Base-by-base conservation (phyloP, 371 early-diverging fungal species). In the Mortierella sp. region DNA sequence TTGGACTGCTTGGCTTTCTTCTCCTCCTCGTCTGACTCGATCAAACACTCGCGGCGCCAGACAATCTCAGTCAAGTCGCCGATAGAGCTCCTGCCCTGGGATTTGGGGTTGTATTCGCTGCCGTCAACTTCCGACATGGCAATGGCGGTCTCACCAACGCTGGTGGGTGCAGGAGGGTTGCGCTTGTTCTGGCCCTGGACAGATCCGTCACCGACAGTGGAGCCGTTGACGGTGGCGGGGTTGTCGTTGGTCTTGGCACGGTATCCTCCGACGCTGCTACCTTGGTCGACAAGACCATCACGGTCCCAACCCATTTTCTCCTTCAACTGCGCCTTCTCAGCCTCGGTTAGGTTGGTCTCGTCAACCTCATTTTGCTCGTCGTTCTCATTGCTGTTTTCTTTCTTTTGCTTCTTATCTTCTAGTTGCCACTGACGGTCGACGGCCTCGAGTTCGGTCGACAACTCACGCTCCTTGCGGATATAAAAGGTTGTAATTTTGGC, bases 401-500 rank as follows among this genome's bases (percentile, higher is more conserved):
- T 70, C 70, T 79, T 81, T 52, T 77, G 77, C 73, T 77, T 82
- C 47, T 78, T 72, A 28, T 82, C 86, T 24, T 86, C 86, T 72
- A 82, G 16, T 28, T 86, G 80, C 86, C 82, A 86, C 55, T 86
- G 86, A 48, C 82, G 86, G 24, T 86, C 86, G 57, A 86, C 80
- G 9, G 87, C 87, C 52, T 94, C 90, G 74, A 95, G 89, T 71
- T 93, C 93, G 8, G 90, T 87, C 60, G 93, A 90, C 16, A 97
- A 90, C 83, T 96, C 96, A 0, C 91, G 91, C 81, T 98, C 97
- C 82, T 96, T 97, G 72, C 93, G 92, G 16, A 88, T 81, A 86
- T 98, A 98, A 81, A 98, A 98, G 47, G 90, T 88, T 44, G 91
- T 91, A 75, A 98, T 95, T 88, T 95, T 95, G 77, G 91, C 91